These are phyloP conservation scores for Lipomyces spencermartinsiae DNA, from an alignment of 805 yeast species.

Conservation along the genomic window DNA sequence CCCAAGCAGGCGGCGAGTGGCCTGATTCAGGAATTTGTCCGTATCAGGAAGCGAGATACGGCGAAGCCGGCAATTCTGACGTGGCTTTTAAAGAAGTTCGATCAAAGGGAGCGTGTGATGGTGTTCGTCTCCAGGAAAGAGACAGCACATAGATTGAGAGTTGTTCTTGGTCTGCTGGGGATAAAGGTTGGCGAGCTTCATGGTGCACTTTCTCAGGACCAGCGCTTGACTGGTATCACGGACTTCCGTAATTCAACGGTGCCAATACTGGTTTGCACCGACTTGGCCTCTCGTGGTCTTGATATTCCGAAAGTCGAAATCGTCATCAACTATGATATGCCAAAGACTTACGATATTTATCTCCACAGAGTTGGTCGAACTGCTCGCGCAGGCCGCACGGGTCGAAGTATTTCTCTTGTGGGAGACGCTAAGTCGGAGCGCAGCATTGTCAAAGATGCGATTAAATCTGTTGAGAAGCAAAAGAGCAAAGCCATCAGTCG, in stretches of 20 bases:
- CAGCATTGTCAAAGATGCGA: slow-evolving; percentile 86
- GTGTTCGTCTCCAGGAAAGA: slow-evolving; percentile 93
- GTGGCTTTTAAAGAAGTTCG: slow-evolving; percentile 70
- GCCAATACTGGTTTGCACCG: slow-evolving; percentile 92
- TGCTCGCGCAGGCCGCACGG: slow-evolving; percentile 98
- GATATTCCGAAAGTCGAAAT: slow-evolving; percentile 98
- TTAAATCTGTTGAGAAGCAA: slow-evolving; percentile 66
- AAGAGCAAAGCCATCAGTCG: slow-evolving; percentile 74
- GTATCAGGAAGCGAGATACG: slow-evolving; percentile 82
- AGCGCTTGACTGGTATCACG: slow-evolving; percentile 83
- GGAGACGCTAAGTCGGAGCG: slow-evolving; percentile 91
- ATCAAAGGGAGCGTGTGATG: slow-evolving; percentile 75
- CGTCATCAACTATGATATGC: slow-evolving; percentile 95
- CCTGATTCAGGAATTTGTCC: slow-evolving; percentile 89
- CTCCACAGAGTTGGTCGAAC: slow-evolving; percentile 99
- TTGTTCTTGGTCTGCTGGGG: slow-evolving; percentile 85
- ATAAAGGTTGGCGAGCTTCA: slow-evolving; percentile 82
- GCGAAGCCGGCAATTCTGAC: slow-evolving; percentile 83
- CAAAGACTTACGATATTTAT: slow-evolving; percentile 87
- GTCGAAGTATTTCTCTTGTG: slow-evolving; percentile 90
- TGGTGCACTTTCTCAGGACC: slow-evolving; percentile 91
- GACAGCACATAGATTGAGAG: slow-evolving; percentile 83
- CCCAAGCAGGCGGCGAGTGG: slow-evolving; percentile 95
- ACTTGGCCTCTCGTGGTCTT: slow-evolving; percentile 97
- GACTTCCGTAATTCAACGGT: slow-evolving; percentile 82